Percentiles rank a stretch among this genome's conserved stretches.
Conservation (phyloP, 805 yeast species). For the Scheffersomyces ergatensis region DNA sequence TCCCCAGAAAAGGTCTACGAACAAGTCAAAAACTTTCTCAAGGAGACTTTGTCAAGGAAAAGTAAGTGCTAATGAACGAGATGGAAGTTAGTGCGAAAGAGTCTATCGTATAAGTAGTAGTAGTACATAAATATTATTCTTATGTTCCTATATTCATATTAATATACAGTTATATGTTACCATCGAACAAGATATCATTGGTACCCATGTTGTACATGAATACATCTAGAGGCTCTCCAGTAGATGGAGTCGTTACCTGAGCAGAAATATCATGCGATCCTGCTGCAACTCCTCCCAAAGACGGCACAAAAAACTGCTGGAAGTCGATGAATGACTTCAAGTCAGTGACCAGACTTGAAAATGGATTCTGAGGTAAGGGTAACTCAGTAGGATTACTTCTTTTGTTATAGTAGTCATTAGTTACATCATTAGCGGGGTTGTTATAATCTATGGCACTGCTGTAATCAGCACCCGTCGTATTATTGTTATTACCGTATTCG, state of each 20-base stretch:
- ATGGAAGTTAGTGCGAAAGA: too few species aligned
- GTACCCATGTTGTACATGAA: constrained; percentile 15
- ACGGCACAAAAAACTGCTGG: constrained; percentile 14
- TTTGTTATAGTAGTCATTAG: neutral
- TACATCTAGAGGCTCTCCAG: constrained; percentile 9
- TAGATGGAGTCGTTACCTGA: neutral
- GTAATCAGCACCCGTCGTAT: too few species aligned
- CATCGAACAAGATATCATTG: constrained; percentile 11
- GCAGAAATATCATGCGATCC: neutral
- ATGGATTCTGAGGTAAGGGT: neutral
- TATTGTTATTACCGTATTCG: too few species aligned
- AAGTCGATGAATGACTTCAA: constrained; percentile 11
- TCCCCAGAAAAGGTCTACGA: constrained; percentile 4
- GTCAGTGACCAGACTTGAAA: constrained; percentile 1
- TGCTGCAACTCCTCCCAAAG: neutral
- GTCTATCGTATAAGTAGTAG: too few species aligned
- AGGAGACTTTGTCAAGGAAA: neutral
- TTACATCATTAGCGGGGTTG: neutral
- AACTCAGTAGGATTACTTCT: neutral
- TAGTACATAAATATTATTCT: too few species aligned
- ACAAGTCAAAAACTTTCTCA: constrained; percentile 2
- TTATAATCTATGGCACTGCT: too few species aligned
- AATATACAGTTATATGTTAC: neutral
- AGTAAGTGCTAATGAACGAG: too few species aligned
- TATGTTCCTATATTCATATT: too few species aligned